These are phyloP conservation scores for Syzygium malaccense DNA, from an alignment of 441 rosid genomes.

Conservation along the genomic window DNA sequence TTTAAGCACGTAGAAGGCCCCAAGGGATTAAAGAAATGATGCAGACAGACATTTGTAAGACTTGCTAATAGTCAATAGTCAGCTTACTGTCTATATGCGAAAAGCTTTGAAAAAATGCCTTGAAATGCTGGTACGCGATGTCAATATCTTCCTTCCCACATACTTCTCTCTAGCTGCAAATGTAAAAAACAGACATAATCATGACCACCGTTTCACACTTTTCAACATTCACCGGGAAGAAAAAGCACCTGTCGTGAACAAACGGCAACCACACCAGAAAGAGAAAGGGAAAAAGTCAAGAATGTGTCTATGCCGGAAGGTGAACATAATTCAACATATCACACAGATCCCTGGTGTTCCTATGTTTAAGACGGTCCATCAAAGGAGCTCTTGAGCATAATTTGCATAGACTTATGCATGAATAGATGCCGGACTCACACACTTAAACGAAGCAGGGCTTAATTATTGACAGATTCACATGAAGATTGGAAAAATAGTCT, in stretches of 20 bases:
- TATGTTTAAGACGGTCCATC: background rate
- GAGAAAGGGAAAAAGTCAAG: background rate
- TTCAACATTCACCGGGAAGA: accelerated
- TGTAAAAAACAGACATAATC: background rate
- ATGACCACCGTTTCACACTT: background rate
- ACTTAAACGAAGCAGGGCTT: background rate
- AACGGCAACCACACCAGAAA: background rate
- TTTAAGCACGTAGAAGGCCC: background rate
- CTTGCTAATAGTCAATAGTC: constrained; percentile 26
- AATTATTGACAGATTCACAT: background rate
- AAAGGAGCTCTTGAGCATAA: background rate
- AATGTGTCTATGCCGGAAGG: background rate
- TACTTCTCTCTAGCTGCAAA: constrained; percentile 71
- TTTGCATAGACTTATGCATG: background rate
- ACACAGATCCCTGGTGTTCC: background rate
- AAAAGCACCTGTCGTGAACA: background rate
- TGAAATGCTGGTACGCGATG: constrained; percentile 78
- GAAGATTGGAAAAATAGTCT: background rate
- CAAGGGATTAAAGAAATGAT: background rate
- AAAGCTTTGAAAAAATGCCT: constrained; percentile 65
- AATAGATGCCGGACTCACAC: background rate
- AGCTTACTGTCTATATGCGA: constrained; percentile 67
- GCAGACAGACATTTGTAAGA: background rate
- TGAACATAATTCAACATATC: background rate
- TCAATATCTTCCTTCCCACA: constrained; percentile 75